Conservation (phyloP, 192 early-diverging fungal species). For the Pilobolus umbonatus region DNA sequence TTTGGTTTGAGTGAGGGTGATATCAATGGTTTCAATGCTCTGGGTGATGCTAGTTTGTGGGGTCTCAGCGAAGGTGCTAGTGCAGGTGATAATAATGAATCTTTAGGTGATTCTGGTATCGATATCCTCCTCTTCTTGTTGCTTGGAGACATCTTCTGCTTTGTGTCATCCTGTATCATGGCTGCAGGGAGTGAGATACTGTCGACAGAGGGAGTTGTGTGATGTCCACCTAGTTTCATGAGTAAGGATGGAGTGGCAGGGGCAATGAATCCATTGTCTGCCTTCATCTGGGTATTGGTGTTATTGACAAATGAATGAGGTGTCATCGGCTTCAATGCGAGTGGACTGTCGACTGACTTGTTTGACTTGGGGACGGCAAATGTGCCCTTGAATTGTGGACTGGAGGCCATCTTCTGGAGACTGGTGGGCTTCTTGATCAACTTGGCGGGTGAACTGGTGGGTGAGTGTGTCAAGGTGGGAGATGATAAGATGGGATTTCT, state of each 20-base stretch:
- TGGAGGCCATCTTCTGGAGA: conserved; percentile 15
- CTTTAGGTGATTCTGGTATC: too few species aligned
- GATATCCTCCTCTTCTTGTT: background rate
- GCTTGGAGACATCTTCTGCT: background rate
- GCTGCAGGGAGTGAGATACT: conserved; percentile 20
- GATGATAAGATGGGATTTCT: background rate
- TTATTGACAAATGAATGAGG: conserved; percentile 7
- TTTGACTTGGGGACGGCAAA: background rate
- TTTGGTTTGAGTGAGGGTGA: conserved; percentile 48
- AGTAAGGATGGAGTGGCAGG: conserved; percentile 66
- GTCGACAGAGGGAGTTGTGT: conserved; percentile 6
- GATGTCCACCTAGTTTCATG: conserved; percentile 49
- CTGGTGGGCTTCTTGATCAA: background rate
- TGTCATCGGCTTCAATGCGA: conserved; percentile 11
- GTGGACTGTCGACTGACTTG: background rate
- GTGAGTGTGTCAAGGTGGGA: background rate
- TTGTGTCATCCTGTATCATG: conserved; percentile 10
- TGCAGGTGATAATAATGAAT: too few species aligned
- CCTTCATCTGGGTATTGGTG: background rate
- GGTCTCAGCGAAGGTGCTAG: conserved; percentile 16
- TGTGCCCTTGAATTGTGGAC: background rate
- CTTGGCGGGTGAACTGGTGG: background rate
- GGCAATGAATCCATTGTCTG: conserved; percentile 25
- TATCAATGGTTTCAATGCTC: conserved; percentile 40
- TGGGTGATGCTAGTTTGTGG: conserved; percentile 21